Conservation (phyloP, 495 filamentous ascomycete species). For the Penicillium verhagenii region DNA sequence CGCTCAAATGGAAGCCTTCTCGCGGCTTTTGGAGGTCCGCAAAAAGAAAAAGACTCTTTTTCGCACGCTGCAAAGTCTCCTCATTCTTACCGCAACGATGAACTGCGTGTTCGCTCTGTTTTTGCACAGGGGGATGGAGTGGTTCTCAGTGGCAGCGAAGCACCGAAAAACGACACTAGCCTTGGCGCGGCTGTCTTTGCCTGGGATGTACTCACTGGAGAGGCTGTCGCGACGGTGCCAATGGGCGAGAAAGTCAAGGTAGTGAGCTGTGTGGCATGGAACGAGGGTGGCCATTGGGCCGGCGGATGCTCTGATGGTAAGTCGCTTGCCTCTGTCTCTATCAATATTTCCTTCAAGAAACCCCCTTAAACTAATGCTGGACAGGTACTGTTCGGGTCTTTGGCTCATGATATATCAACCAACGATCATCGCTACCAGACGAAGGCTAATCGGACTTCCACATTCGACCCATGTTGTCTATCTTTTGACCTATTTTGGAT, state of each 20-base stretch:
- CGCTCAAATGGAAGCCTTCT: slow-evolving; percentile 69
- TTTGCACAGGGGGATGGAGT: slow-evolving; percentile 72
- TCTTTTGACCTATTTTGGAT: background rate
- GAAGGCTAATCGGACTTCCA: slow-evolving; percentile 3
- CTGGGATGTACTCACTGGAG: slow-evolving; percentile 86
- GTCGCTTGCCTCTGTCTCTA: slow-evolving; percentile 7
- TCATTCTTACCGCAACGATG: slow-evolving; percentile 57
- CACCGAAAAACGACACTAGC: slow-evolving; percentile 39
- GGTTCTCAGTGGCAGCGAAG: slow-evolving; percentile 82
- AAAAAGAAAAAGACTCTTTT: slow-evolving; percentile 24
- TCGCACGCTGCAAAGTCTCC: slow-evolving; percentile 1
- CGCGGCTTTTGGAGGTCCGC: slow-evolving; percentile 60
- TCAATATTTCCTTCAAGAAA: background rate
- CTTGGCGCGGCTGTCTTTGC: slow-evolving; percentile 67
- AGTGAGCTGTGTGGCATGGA: slow-evolving; percentile 70
- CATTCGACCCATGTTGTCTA: too few relatives aligned
- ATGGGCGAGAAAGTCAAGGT: slow-evolving; percentile 58
- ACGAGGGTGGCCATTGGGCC: slow-evolving; percentile 63
- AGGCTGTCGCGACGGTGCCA: slow-evolving; percentile 57
- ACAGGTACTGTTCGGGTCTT: slow-evolving; percentile 28
- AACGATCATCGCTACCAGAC: slow-evolving; percentile 6
- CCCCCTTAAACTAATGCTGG: background rate
- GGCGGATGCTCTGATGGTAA: slow-evolving; percentile 62
- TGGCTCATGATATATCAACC: slow-evolving; percentile 13
- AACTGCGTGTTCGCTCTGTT: slow-evolving; percentile 68